phyloP scores from a whole-genome alignment of 192 early-diverging fungal genomes.

The Entomortierella lignicola region DNA sequence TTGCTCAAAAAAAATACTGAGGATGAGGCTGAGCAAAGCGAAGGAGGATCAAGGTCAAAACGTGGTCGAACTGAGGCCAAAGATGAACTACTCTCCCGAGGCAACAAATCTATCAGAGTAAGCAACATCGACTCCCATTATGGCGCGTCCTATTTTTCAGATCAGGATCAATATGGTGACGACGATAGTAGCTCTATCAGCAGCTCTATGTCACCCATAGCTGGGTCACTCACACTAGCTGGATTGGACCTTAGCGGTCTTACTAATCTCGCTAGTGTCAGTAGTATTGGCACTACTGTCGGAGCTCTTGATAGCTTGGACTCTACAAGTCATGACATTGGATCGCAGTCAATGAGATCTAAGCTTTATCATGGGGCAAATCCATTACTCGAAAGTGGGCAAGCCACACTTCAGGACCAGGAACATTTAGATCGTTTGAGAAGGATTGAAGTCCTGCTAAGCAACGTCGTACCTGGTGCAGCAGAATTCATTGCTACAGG shows the following conservation, averaged over 20 bases:
- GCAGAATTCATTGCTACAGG: conserved; percentile 41
- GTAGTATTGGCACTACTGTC: too few species aligned
- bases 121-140: conserved; percentile 34
- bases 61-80: conserved; percentile 6
- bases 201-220: conserved; percentile 12
- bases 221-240: conserved; percentile 23
- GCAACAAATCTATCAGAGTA: conserved; percentile 32
- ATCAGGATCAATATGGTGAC: conserved; percentile 5
- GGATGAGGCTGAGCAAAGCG: not conserved
- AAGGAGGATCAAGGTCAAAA: conserved; percentile 18
- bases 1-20: conserved; percentile 15
- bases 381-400: not conserved
- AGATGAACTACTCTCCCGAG: conserved; percentile 21
- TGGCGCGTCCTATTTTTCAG: conserved; percentile 27
- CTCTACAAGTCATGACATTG: not conserved
- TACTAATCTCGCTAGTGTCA: too few species aligned
- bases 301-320: not conserved
- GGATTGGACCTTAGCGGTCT: conserved; percentile 16
- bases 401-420: conserved; percentile 18
- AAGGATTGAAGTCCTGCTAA: conserved; percentile 26
- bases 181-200: conserved; percentile 7
- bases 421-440: conserved; percentile 39
- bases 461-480: conserved; percentile 43
- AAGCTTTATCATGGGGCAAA: not conserved
- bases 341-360: not conserved